Conservation (phyloP, 202 grass and related monocot species). For the Bolboschoenoplectus hybrid region DNA sequence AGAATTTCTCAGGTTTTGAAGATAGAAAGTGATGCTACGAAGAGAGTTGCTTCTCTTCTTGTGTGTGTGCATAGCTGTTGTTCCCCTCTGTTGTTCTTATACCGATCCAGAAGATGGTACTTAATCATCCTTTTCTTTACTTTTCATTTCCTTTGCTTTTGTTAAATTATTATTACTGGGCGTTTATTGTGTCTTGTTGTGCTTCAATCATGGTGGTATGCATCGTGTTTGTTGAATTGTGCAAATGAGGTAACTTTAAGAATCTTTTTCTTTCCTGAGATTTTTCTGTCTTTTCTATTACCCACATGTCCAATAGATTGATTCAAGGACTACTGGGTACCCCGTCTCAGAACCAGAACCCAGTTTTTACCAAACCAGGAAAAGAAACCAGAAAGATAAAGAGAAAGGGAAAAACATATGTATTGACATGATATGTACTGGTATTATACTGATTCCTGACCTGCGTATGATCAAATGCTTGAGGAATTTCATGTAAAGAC, state of each 20-base stretch:
- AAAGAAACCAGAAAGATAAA: neutral
- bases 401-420: neutral
- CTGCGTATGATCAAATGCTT: neutral
- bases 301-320: neutral
- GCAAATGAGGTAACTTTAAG: neutral
- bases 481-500: neutral
- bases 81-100: neutral
- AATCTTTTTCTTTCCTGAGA: neutral
- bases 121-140: conserved; percentile 1
- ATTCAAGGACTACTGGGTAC: neutral
- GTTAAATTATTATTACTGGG: neutral
- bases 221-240: conserved; percentile 11
- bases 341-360: neutral
- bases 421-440: neutral
- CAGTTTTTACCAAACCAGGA: neutral
- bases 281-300: neutral
- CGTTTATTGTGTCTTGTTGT: neutral
- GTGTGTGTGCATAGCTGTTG: conserved; percentile 23
- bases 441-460: neutral
- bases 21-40: neutral
- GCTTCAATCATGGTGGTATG: neutral
- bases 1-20: neutral
- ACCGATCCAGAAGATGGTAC: conserved; percentile 36
- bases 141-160: neutral
- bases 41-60: conserved; percentile 2